These are phyloP conservation scores for Talaromyces verruculosus DNA, from an alignment of 2,329 filamentous ascomycete species.

Conservation along the genomic window DNA sequence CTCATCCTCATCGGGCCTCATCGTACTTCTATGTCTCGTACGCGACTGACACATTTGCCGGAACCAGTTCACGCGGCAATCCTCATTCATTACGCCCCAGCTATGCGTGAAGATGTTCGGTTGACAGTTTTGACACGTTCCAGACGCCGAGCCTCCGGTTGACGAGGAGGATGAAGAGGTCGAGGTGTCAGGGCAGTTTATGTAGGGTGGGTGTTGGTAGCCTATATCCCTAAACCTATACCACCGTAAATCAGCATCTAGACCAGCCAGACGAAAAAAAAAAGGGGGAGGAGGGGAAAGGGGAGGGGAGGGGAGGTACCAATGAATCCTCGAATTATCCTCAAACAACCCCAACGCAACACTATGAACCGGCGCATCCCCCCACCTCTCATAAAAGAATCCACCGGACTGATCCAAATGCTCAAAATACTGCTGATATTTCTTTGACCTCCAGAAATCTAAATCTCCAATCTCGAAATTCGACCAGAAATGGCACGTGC, in stretches of 20 bases:
- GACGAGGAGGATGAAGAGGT: not conserved
- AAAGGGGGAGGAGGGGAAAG: not conserved
- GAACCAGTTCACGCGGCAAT: slow-evolving; percentile 98
- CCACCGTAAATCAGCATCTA: not conserved
- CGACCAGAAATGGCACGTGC: slow-evolving; percentile 98
- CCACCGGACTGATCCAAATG: slow-evolving; percentile 91
- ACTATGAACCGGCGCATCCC: slow-evolving; percentile 94
- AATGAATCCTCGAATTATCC: slow-evolving; percentile 86
- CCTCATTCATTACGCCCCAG: slow-evolving; percentile 78
- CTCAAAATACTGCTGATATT: slow-evolving; percentile 93
- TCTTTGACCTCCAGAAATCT: slow-evolving; percentile 84
- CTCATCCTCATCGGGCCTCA: slow-evolving; percentile 16
- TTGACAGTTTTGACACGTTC: slow-evolving; percentile 80
- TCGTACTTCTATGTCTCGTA: not conserved
- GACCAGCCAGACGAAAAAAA: no score
- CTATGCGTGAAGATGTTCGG: slow-evolving; percentile 78
- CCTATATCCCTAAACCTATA: slow-evolving; percentile 98
- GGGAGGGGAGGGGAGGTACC: slow-evolving; percentile 53
- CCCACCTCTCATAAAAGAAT: slow-evolving; percentile 99
- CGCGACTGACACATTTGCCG: slow-evolving; percentile 63
- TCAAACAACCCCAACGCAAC: slow-evolving; percentile 91
- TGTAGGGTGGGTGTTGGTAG: slow-evolving; percentile 97
- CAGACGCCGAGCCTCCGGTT: not conserved
- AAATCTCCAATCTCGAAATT: slow-evolving; percentile 97
- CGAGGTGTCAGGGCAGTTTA: slow-evolving; percentile 95